Conservation (phyloP, 495 filamentous ascomycete genomes). For the Thozetella sp. region DNA sequence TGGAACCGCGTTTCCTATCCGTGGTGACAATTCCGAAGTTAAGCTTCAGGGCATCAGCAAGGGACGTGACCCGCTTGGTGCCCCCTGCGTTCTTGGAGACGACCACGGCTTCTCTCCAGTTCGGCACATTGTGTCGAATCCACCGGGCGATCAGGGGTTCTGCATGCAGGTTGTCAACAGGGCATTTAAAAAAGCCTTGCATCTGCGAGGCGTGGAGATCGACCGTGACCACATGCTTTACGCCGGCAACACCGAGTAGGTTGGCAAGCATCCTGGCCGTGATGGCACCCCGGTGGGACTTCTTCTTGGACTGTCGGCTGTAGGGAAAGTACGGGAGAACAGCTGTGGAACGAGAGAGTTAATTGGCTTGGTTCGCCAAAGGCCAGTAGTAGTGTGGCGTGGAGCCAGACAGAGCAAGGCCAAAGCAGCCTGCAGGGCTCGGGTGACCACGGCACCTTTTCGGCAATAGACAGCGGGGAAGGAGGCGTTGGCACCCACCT, state of each 20-base stretch:
- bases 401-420: neutral
- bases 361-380: slow-evolving; percentile 22
- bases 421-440: neutral
- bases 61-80: slow-evolving; percentile 93
- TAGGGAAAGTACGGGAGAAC: slow-evolving; percentile 99
- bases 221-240: slow-evolving; percentile 96
- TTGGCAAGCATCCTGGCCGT: slow-evolving; percentile 97
- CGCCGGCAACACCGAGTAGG: slow-evolving; percentile 86
- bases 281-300: slow-evolving; percentile 94
- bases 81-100: slow-evolving; percentile 98
- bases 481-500: slow-evolving; percentile 55
- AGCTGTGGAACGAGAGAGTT: slow-evolving; percentile 52
- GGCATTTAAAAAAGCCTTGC: slow-evolving; percentile 98
- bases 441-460: neutral
- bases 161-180: slow-evolving; percentile 95
- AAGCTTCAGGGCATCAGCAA: slow-evolving; percentile 94
- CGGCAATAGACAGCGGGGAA: neutral
- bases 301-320: slow-evolving; percentile 98
- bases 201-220: slow-evolving; percentile 97
- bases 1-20: slow-evolving; percentile 70
- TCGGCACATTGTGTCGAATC: slow-evolving; percentile 84
- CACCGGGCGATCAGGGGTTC: slow-evolving; percentile 95
- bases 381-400: slow-evolving; percentile 1
- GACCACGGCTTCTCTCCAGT: slow-evolving; percentile 90
- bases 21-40: slow-evolving; percentile 98